phyloP scores from a whole-genome alignment of 106 monocot species.

The Agapanthus africanus region DNA sequence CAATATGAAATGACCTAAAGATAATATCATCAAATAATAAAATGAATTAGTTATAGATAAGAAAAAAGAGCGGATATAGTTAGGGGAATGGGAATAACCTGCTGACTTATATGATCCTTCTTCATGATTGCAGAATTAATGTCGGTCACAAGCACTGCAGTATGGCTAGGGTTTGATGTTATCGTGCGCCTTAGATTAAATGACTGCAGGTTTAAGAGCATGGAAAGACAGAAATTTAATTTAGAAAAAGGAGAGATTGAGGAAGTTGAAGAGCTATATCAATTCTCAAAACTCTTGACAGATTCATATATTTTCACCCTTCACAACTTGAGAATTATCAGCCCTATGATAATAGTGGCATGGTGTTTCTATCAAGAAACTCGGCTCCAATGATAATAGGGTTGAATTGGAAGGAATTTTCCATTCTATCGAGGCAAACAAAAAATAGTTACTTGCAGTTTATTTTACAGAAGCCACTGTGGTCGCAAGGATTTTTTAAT shows the following conservation, averaged over 20 bases:
- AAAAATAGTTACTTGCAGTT: too few species aligned
- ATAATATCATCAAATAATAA: background rate
- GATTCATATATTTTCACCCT: background rate
- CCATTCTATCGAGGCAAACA: too few species aligned
- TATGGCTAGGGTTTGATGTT: background rate
- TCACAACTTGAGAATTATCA: background rate
- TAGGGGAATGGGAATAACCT: background rate
- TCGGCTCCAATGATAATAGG: background rate
- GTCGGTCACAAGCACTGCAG: background rate
- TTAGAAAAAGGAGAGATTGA: background rate
- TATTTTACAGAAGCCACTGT: background rate
- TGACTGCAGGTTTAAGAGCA: slow-evolving; percentile 5
- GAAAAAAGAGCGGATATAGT: background rate
- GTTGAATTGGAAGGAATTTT: background rate
- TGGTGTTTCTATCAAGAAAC: slow-evolving; percentile 2
- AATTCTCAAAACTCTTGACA: background rate
- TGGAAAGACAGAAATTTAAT: background rate
- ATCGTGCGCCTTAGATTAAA: background rate
- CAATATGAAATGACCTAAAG: background rate
- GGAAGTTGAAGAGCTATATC: background rate
- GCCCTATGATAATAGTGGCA: background rate
- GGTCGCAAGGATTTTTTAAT: too few species aligned
- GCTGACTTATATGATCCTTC: background rate
- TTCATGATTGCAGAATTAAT: too few species aligned
- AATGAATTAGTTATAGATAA: background rate